Percentiles rank a stretch among this genome's conserved stretches.
These are phyloP conservation scores for Vitis hybrid DNA, from an alignment of 177 flowering plant genomes.

Conservation along the genomic window DNA sequence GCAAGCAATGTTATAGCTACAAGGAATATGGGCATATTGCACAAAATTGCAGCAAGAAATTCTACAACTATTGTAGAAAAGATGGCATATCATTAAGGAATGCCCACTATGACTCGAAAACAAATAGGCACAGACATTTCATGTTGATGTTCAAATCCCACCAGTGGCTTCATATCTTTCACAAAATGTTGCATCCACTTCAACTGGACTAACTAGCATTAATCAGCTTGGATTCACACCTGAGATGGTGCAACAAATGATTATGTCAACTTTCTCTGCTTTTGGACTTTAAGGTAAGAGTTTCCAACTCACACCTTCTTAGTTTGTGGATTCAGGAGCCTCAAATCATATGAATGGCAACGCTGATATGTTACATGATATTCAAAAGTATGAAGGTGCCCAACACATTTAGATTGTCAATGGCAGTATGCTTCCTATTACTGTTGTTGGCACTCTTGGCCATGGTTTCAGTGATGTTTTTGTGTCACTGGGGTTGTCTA, in stretches of 20 bases:
- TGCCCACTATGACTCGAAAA: constrained; percentile 4
- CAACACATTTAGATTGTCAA: background rate
- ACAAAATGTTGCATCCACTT: too few relatives aligned
- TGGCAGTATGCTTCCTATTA: background rate
- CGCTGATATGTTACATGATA: too few relatives aligned
- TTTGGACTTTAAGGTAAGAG: too few relatives aligned
- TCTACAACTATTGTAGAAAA: background rate
- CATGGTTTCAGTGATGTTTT: background rate
- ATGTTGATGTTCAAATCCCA: background rate
- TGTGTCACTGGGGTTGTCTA: constrained; percentile 5
- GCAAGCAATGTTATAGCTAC: constrained; percentile 9
- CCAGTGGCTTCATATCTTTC: too few relatives aligned
- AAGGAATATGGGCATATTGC: constrained; percentile 15
- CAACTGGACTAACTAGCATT: background rate
- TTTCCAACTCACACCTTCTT: background rate
- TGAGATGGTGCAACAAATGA: constrained; percentile 13
- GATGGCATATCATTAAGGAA: constrained; percentile 4
- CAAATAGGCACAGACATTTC: background rate
- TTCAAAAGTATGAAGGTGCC: too few relatives aligned
- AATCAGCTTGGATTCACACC: background rate
- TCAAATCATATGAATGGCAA: constrained; percentile 10
- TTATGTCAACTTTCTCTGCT: background rate
- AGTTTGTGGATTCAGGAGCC: background rate
- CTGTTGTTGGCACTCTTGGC: background rate
- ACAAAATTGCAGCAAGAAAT: too few relatives aligned